Evolutionary conservation across 2,329 filamentous ascomycete species (phyloP).

Genomic region (Pseudogymnoascus sp.): DNA sequence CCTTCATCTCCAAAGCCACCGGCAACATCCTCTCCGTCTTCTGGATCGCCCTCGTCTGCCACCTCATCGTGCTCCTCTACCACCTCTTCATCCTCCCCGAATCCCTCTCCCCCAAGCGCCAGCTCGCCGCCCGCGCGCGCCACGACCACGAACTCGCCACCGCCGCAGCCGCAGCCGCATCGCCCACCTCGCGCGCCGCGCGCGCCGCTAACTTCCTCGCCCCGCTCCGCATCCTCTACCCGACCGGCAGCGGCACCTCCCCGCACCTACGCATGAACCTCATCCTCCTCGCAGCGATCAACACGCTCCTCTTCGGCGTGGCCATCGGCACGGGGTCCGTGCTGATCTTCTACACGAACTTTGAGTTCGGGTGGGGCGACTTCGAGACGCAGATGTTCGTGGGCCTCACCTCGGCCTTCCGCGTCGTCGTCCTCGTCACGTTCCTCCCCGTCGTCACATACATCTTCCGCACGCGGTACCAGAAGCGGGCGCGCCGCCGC

Average conservation of each 20-base stretch:
- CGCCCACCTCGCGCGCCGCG: constrained; percentile 30
- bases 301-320: constrained; percentile 73
- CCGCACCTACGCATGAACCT: constrained; percentile 66
- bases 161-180: constrained; percentile 24
- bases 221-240: constrained; percentile 70
- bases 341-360: constrained; percentile 73
- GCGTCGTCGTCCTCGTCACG: constrained; percentile 66
- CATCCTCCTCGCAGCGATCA: constrained; percentile 69
- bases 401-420: constrained; percentile 64
- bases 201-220: constrained; percentile 53
- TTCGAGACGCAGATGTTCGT: constrained; percentile 74
- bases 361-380: constrained; percentile 73
- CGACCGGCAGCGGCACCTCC: constrained; percentile 55
- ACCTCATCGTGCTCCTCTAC: constrained; percentile 65
- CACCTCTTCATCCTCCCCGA: constrained; percentile 70
- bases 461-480: constrained; percentile 48
- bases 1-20: constrained; percentile 68
- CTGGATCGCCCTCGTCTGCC: constrained; percentile 67
- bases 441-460: constrained; percentile 72
- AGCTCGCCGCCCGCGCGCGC: constrained; percentile 61
- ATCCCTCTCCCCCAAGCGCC: constrained; percentile 67
- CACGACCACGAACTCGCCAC: constrained; percentile 29
- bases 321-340: constrained; percentile 76
- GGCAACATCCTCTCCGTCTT: constrained; percentile 74
- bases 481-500: constrained; percentile 35